These are phyloP conservation scores for Microstegium vimineum DNA, from an alignment of 176 grass and related monocot species.

Conservation along the genomic window DNA sequence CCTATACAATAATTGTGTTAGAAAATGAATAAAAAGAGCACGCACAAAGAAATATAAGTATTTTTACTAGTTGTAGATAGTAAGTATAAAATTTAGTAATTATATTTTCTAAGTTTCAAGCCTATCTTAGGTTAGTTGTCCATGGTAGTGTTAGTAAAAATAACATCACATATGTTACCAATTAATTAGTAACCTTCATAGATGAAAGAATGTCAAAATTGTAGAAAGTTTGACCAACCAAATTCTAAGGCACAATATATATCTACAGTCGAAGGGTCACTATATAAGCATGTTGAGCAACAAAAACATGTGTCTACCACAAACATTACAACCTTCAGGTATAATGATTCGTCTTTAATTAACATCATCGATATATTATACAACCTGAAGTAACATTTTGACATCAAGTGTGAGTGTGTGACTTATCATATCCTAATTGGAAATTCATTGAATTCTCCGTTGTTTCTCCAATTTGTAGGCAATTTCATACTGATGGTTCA, in stretches of 20 bases:
- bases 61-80: no score
- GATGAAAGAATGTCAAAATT: neutral
- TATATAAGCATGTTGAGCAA: neutral
- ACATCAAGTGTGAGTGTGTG: neutral
- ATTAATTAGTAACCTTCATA: neutral
- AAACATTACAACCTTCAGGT: neutral
- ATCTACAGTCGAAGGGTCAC: neutral
- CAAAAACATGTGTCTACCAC: neutral
- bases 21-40: no score
- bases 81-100: no score
- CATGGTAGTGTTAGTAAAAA: neutral
- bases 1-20: no score
- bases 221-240: neutral
- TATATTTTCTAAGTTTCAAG: no score
- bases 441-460: neutral
- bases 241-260: neutral
- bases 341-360: neutral
- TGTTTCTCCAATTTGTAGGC: neutral
- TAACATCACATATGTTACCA: neutral
- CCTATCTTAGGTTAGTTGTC: no score
- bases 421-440: neutral
- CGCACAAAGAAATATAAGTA: no score
- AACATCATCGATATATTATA: neutral
- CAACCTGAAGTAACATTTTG: neutral
- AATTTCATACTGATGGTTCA: neutral